Evolutionary conservation across 2,329 filamentous ascomycete genomes (phyloP).

Genomic region (Fonsecaea pedrosoi): DNA sequence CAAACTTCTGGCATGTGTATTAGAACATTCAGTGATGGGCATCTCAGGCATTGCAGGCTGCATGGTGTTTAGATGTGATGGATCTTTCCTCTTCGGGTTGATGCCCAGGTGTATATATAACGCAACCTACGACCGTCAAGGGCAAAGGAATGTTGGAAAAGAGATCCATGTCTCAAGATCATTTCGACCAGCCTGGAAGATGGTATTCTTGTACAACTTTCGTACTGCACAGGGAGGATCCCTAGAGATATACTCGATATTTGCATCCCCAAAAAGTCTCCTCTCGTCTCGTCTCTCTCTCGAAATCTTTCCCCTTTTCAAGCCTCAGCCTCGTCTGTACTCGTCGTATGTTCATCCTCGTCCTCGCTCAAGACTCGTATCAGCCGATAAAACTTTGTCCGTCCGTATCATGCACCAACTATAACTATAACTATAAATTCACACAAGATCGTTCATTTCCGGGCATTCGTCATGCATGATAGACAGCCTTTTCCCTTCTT

Average conservation of each 20-base stretch:
- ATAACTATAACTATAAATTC: too few relatives aligned
- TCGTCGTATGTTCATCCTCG: background rate
- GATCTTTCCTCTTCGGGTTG: background rate
- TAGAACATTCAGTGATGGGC: background rate
- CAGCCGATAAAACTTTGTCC: too few relatives aligned
- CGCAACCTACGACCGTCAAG: background rate
- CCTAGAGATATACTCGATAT: background rate
- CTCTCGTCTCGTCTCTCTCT: background rate
- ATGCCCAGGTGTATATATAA: background rate
- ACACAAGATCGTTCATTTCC: too few relatives aligned
- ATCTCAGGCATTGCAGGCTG: background rate
- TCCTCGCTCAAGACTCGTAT: too few relatives aligned
- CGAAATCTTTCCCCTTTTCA: background rate
- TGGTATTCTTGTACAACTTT: slow-evolving; percentile 1
- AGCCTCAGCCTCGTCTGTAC: background rate
- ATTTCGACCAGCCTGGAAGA: background rate
- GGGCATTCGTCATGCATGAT: background rate
- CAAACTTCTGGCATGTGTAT: background rate
- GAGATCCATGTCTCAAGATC: background rate
- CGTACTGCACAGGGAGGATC: background rate
- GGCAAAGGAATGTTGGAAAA: slow-evolving; percentile 2
- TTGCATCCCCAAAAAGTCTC: background rate
- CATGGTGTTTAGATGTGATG: background rate
- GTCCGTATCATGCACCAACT: too few relatives aligned
- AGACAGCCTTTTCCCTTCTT: background rate